Conservation (phyloP, 2,329 filamentous ascomycete genomes). For the Paraphaeosphaeria sporulosa region DNA sequence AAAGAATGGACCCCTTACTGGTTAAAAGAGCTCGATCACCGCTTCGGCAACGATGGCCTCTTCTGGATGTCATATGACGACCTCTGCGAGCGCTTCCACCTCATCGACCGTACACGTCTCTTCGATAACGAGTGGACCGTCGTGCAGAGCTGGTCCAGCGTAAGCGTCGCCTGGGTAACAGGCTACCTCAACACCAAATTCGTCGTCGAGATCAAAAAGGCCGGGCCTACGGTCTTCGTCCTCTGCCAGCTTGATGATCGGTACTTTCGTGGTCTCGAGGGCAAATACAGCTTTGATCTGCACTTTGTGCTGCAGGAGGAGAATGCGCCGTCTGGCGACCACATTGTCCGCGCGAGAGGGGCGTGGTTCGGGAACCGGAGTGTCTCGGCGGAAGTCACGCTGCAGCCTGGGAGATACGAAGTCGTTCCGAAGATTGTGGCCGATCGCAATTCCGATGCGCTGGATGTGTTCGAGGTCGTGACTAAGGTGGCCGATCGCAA, state of each 20-base stretch:
- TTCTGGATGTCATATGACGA: conserved; percentile 70
- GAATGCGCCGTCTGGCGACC: conserved; percentile 56
- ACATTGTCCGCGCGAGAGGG: conserved; percentile 61
- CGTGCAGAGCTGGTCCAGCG: conserved; percentile 66
- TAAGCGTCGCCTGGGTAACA: conserved; percentile 66
- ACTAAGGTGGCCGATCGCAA: conserved; percentile 41
- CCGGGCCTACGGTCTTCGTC: conserved; percentile 63
- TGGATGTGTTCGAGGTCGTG: conserved; percentile 71
- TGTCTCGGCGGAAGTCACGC: conserved; percentile 76
- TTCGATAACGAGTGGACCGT: conserved; percentile 67
- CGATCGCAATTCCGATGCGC: conserved; percentile 56
- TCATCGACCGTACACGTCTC: conserved; percentile 66
- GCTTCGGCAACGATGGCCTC: conserved; percentile 76
- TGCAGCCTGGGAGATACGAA: conserved; percentile 76
- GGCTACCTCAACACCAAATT: conserved; percentile 69
- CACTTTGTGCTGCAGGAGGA: conserved; percentile 66
- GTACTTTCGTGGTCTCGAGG: conserved; percentile 65
- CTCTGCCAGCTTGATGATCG: conserved; percentile 66
- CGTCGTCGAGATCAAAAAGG: conserved; percentile 59
- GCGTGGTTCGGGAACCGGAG: conserved; percentile 70
- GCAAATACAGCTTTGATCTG: conserved; percentile 63
- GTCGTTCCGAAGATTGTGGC: conserved; percentile 78
- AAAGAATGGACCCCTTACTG: conserved; percentile 84
- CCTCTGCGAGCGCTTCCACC: conserved; percentile 62
- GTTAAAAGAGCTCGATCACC: conserved; percentile 73